Conservation (phyloP, 345 rosid genomes). For the Citrus trifoliata region DNA sequence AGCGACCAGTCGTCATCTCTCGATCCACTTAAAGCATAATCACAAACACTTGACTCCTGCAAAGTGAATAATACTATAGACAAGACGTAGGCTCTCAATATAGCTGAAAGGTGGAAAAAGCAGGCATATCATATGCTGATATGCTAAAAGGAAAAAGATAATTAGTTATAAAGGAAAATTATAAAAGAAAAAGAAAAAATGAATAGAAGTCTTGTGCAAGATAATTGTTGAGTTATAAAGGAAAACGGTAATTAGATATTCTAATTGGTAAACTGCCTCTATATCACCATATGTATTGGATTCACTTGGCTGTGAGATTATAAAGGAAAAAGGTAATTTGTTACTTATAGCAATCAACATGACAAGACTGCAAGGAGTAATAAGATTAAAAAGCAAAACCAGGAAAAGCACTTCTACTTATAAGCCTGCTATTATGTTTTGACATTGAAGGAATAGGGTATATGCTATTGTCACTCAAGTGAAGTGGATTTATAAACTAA, state of each 20-base stretch:
- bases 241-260: too few relatives aligned
- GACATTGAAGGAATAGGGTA: too few relatives aligned
- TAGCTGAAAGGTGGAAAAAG: background rate
- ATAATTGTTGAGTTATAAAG: too few relatives aligned
- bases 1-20: background rate
- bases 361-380: background rate
- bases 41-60: background rate
- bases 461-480: too few relatives aligned
- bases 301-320: conserved; percentile 77
- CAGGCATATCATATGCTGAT: background rate
- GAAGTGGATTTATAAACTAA: too few relatives aligned
- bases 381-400: background rate
- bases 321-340: background rate
- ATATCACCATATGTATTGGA: conserved; percentile 79
- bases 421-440: too few relatives aligned
- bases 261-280: conserved; percentile 76
- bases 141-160: too few relatives aligned
- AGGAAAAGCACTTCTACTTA: background rate
- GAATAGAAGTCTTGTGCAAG: too few relatives aligned
- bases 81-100: background rate
- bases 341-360: background rate
- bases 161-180: too few relatives aligned
- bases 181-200: too few relatives aligned
- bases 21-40: background rate
- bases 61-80: background rate